Percentiles rank a stretch among this genome's conserved stretches.
These are phyloP conservation scores for Cladophialophora yegresii DNA, from an alignment of 2,329 filamentous ascomycete species.

Conservation along the genomic window DNA sequence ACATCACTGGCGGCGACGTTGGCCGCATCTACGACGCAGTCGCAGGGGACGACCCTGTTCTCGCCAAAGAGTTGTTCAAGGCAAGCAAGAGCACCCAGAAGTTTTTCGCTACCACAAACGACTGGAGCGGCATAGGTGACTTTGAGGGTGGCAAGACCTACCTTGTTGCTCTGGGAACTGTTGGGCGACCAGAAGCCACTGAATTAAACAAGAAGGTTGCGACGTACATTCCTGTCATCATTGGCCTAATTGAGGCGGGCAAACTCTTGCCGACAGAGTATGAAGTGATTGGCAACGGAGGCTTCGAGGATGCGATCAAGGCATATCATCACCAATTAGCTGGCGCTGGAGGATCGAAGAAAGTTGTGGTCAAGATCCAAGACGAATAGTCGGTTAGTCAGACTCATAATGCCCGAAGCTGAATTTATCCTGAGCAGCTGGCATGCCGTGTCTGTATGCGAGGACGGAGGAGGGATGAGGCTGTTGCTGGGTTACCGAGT, in stretches of 20 bases:
- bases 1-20: conserved; percentile 38
- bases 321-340: conserved; percentile 35
- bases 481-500: neutral
- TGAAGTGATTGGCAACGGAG: conserved; percentile 35
- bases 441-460: neutral
- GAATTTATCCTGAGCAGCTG: neutral
- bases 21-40: conserved; percentile 41
- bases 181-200: conserved; percentile 34
- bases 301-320: conserved; percentile 36
- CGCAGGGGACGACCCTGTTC: conserved; percentile 37
- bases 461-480: neutral
- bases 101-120: conserved; percentile 38
- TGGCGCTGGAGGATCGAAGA: conserved; percentile 33
- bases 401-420: neutral
- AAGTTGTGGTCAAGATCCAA: conserved; percentile 37
- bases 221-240: conserved; percentile 35
- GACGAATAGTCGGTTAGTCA: conserved; percentile 23
- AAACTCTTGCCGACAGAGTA: conserved; percentile 32
- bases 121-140: conserved; percentile 33
- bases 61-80: conserved; percentile 38
- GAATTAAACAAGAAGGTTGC: conserved; percentile 33
- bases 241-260: conserved; percentile 32
- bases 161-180: conserved; percentile 23
- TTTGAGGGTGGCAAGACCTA: conserved; percentile 37
- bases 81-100: conserved; percentile 31